Conservation (phyloP, 106 monocot genomes). For the Alisma plantagoaquatica region DNA sequence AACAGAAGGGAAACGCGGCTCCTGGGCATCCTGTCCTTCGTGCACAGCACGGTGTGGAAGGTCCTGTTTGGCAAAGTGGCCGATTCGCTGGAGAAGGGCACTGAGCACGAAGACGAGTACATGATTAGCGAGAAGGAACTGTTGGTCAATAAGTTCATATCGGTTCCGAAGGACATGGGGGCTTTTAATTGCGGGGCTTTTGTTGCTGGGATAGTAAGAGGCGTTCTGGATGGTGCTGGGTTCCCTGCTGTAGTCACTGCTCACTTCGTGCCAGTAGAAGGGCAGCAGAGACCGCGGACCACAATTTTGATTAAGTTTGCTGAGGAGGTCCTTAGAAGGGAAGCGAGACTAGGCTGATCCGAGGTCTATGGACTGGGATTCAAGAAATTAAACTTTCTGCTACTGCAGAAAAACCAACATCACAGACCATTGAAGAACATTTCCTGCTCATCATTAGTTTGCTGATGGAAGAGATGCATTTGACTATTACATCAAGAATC, state of each 20-base stretch:
- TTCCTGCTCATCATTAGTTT: no score
- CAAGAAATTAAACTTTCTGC: no score
- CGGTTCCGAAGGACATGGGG: conserved; percentile 97
- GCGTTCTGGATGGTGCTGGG: conserved; percentile 81
- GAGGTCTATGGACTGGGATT: conserved; percentile 2
- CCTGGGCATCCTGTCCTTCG: conserved; percentile 80
- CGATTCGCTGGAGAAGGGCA: conserved; percentile 98
- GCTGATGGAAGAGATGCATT: no score
- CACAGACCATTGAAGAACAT: no score
- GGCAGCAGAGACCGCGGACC: conserved; percentile 80
- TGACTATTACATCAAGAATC: no score
- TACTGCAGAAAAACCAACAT: no score
- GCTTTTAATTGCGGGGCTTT: conserved; percentile 97
- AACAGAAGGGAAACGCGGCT: conserved; percentile 94
- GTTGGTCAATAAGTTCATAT: conserved; percentile 89
- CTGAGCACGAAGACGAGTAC: conserved; percentile 98
- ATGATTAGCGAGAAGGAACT: conserved; percentile 99
- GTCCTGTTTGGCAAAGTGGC: conserved; percentile 99
- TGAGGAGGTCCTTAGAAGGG: conserved; percentile 61
- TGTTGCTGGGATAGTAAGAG: conserved; percentile 95
- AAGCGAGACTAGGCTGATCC: conserved; percentile 41
- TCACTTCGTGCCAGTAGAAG: conserved; percentile 95
- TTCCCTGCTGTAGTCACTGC: conserved; percentile 97
- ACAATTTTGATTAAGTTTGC: conserved; percentile 98
- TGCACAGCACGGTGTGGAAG: conserved; percentile 99